Base-by-base conservation (phyloP, 805 yeast genomes). In the Ogataea polymorpha region DNA sequence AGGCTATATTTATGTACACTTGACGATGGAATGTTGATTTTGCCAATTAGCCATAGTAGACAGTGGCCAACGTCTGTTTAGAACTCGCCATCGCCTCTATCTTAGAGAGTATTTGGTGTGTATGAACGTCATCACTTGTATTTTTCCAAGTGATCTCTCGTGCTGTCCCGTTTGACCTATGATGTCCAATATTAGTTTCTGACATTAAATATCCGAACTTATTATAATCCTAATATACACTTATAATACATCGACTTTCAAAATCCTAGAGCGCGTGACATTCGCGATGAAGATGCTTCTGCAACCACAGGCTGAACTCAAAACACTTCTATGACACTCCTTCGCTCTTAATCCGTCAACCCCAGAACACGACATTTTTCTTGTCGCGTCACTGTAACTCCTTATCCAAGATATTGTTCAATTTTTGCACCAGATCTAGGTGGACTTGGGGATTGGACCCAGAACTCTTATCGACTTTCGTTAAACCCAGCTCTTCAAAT, bases 381-480 rank as follows among this genome's bases (percentile, higher is more conserved):
- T 9, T 40, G 43, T 40, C 29, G 39, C 13, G 12, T 11, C 35
- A 9, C 29, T 25, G 34, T 13, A 35, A 11, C 25, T 35, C 25
- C 31, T 37, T 32, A 16, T 43, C 39, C 17, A 50, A 37, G 27
- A 37, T 32, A 26, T 37, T 44, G 21, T 42, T 41, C 38, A 48
- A 37, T 23, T 41, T 42, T 23, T 41, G 44, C n/a, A 45, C 45
- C 25, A 44, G 35, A 16, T 49, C 51, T 23, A 39, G 31, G 15
- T 38, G 46, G 13, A 39, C 26, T 27, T 39, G 34, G 24, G 26
- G 23, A 16, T 25, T 31, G 10, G 15, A 26, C 15, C 6, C 15
- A 7, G 29, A 15, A 17, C 37, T 26, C 20, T 39, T 42, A 23
- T 12, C 18, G 7, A 14, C 32, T 17, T 20, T 6, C 2, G 31